Evolutionary conservation across 2,329 filamentous ascomycete species (phyloP), one percentile per base, ranked within the genome.

Genomic region (Metarhizium robertsii): DNA sequence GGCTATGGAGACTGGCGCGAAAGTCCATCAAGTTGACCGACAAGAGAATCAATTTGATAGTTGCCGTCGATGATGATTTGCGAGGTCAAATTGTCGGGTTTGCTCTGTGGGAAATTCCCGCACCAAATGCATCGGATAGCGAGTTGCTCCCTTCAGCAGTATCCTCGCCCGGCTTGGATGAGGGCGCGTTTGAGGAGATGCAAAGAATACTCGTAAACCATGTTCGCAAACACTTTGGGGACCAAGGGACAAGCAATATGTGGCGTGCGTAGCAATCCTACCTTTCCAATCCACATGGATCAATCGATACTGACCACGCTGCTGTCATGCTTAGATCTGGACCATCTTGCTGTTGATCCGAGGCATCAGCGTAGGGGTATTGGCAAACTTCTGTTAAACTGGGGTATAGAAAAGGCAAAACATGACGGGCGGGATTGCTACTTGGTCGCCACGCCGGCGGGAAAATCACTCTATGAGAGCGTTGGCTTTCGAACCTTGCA

Each of bases 51-150:
- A n/a, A 54, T 32, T 54, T 62, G 16, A 58, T 62, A 43, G 60
- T 63, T 14, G 61, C 61, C 8, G 55, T 59, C 20, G 60, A 63
- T 18, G 55, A 57, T 20, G 50, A 47, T 8, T 45, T 54, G 10
- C 51, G 46, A 43, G 55, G 42, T 34, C 29, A 53, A 45, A 55
- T 63, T 2, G 61, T 63, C 30, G 61, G 60, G 14, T 62, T 58
- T 52, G 59, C 55, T 2, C 57, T 61, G 55, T 63, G 61, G 61
- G 55, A 60, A n/a, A 51, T 57, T 25, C 55, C 60, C 16, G 52
- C 52, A 13, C 46, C 38, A 14, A 53, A 55, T 36, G 53, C 40
- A 25, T 56, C 58, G 13, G 57, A 57, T 38, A 14, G 36, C 36
- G 10, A 10, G 10, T 10, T 40, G 36, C 36, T 40, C 10, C 36